A percentile compares a stretch with the other conserved stretches of the same genome.
These are phyloP conservation scores for Russula sp. DNA, from an alignment of 768 basidiomycete genomes.

Conservation along the genomic window DNA sequence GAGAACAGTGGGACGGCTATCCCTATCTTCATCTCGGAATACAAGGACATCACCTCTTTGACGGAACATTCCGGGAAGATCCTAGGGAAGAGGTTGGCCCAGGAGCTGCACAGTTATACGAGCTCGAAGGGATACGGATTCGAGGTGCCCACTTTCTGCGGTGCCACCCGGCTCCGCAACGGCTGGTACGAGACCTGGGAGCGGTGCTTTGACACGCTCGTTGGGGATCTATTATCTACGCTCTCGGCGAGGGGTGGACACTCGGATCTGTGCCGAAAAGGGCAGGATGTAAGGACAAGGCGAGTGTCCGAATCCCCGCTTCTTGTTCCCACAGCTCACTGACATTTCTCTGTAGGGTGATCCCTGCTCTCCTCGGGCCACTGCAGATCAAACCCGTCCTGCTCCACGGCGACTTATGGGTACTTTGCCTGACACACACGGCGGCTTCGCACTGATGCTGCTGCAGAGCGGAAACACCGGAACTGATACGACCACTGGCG, in stretches of 20 bases:
- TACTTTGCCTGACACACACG: conserved; percentile 30
- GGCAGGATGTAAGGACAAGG: conserved; percentile 45
- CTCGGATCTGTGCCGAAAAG: conserved; percentile 44
- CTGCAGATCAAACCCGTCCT: conserved; percentile 60
- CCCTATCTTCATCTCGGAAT: conserved; percentile 71
- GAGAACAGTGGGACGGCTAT: conserved; percentile 31
- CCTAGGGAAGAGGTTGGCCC: conserved; percentile 58
- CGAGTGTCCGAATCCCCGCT: conserved; percentile 19
- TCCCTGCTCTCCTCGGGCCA: conserved; percentile 59
- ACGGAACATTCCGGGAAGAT: conserved; percentile 39
- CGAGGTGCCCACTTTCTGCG: conserved; percentile 69
- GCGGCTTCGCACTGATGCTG: not conserved
- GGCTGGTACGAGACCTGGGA: conserved; percentile 74
- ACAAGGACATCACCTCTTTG: conserved; percentile 52
- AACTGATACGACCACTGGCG: conserved; percentile 43
- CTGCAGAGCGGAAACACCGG: conserved; percentile 70
- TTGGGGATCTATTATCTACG: conserved; percentile 50
- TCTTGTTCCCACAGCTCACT: not conserved
- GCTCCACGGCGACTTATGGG: conserved; percentile 80
- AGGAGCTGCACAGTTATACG: conserved; percentile 54
- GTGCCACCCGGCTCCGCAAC: conserved; percentile 60
- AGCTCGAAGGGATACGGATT: conserved; percentile 63
- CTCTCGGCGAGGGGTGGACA: conserved; percentile 39
- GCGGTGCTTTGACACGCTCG: conserved; percentile 56
- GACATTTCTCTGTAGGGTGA: conserved; percentile 44